A percentile compares a stretch with the other conserved stretches of the same genome.
Evolutionary conservation across 495 filamentous ascomycete species (phyloP).

Genomic region (Daldinia caldariorum): DNA sequence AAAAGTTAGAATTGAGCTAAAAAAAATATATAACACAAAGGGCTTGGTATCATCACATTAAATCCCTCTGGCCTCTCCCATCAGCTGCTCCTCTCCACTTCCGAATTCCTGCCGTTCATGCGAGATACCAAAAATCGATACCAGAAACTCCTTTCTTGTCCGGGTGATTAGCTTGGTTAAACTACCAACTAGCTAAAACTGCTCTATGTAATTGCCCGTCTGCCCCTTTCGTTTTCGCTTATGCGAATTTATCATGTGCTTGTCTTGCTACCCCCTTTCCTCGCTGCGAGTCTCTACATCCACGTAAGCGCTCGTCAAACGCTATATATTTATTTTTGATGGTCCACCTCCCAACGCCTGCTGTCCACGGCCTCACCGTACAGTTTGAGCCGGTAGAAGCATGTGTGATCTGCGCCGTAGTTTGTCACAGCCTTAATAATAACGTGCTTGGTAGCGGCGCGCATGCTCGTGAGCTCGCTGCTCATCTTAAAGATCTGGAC

Average conservation of each 20-base stretch:
- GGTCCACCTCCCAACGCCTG: neutral
- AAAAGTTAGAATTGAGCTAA: slow-evolving; percentile 20
- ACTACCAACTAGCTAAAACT: neutral
- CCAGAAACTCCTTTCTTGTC: slow-evolving; percentile 6
- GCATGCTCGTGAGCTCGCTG: slow-evolving; percentile 49
- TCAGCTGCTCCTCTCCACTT: neutral
- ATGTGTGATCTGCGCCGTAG: slow-evolving; percentile 67
- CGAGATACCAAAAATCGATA: slow-evolving; percentile 10
- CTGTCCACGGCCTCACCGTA: slow-evolving; percentile 57
- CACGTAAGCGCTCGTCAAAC: neutral
- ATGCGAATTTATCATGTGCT: neutral
- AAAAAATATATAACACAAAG: slow-evolving; percentile 15
- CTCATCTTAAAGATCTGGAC: slow-evolving; percentile 62
- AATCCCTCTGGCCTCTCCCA: neutral
- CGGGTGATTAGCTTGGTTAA: neutral
- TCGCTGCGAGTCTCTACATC: neutral
- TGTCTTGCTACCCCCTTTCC: neutral
- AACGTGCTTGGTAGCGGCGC: slow-evolving; percentile 53
- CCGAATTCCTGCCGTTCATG: neutral
- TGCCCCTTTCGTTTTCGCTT: neutral
- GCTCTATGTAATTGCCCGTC: neutral
- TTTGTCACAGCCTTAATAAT: slow-evolving; percentile 63
- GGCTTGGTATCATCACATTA: slow-evolving; percentile 31
- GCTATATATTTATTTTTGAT: neutral
- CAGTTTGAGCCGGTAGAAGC: slow-evolving; percentile 68